phyloP scores from a whole-genome alignment of 352 stramenopile species.

The Pythium utonaiense region DNA sequence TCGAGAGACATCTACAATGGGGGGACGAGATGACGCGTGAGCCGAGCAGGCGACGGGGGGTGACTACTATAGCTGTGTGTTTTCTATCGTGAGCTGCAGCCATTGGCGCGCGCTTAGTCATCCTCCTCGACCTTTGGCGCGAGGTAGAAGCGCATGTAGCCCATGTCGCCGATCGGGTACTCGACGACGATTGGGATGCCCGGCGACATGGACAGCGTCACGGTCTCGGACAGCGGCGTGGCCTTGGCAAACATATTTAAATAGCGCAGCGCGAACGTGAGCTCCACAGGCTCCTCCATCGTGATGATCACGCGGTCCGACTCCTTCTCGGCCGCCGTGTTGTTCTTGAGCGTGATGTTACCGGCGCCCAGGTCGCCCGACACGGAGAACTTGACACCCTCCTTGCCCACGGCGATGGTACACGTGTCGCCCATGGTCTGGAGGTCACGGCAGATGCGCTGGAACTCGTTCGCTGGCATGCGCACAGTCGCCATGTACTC shows the following conservation, averaged over 20 bases:
- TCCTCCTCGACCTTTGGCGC: slow-evolving; percentile 99
- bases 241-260: slow-evolving; percentile 99
- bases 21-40: neutral
- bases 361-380: slow-evolving; percentile 95
- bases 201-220: slow-evolving; percentile 97
- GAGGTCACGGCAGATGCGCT: slow-evolving; percentile 98
- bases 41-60: neutral
- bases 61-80: neutral
- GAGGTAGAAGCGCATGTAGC: slow-evolving; percentile 99
- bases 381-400: slow-evolving; percentile 97
- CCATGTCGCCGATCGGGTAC: slow-evolving; percentile 97
- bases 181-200: slow-evolving; percentile 98
- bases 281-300: slow-evolving; percentile 98
- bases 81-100: neutral
- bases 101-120: slow-evolving; percentile 65
- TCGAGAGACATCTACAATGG: slow-evolving; percentile 2
- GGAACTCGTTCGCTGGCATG: slow-evolving; percentile 97
- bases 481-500: slow-evolving; percentile 96
- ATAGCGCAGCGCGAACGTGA: slow-evolving; percentile 99
- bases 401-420: slow-evolving; percentile 95
- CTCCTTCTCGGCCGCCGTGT: slow-evolving; percentile 85
- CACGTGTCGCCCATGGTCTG: slow-evolving; percentile 98
- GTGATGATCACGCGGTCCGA: slow-evolving; percentile 94
- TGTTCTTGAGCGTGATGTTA: slow-evolving; percentile 94
- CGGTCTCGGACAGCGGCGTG: slow-evolving; percentile 92